Evolutionary conservation across 371 early-diverging fungal species (phyloP).

Genomic region (Rhizopus delemar): DNA sequence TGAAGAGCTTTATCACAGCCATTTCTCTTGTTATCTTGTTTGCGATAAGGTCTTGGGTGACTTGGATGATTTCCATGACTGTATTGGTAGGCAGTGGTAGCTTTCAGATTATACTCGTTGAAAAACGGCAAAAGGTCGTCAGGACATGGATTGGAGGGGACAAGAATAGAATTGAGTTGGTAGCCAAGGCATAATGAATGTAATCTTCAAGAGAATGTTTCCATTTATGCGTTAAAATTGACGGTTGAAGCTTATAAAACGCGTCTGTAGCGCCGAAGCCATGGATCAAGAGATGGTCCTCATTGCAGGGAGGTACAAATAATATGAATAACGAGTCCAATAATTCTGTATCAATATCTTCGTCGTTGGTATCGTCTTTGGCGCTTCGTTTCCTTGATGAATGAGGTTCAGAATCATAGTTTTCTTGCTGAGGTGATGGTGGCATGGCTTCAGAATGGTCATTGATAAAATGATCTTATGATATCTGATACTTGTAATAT

Average conservation of each 20-base stretch:
- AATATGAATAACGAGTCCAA: neutral
- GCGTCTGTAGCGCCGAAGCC: slow-evolving; percentile 2
- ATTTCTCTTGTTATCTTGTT: neutral
- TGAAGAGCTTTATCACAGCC: neutral
- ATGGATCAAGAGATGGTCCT: neutral
- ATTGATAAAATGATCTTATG: slow-evolving; percentile 6
- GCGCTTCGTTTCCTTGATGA: slow-evolving; percentile 7
- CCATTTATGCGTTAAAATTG: slow-evolving; percentile 12
- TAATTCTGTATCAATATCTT: slow-evolving; percentile 2
- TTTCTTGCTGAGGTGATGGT: slow-evolving; percentile 2
- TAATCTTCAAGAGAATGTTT: too few species aligned
- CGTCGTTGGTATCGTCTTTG: neutral
- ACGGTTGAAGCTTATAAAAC: slow-evolving; percentile 5
- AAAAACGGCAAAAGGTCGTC: slow-evolving; percentile 11
- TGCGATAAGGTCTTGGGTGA: slow-evolving; percentile 1
- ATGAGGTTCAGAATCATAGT: slow-evolving; percentile 1
- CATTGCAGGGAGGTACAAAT: slow-evolving; percentile 4
- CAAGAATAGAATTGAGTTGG: slow-evolving; percentile 20
- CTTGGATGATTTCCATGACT: slow-evolving; percentile 5
- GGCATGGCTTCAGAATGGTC: slow-evolving; percentile 1
- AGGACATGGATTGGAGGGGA: slow-evolving; percentile 17
- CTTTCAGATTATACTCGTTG: slow-evolving; percentile 3
- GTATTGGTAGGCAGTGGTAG: slow-evolving; percentile 1
- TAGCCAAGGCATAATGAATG: slow-evolving; percentile 14
- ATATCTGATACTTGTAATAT: too few species aligned